phyloP scores from a whole-genome alignment of 768 basidiomycete genomes.

The Boletus sensibilis region DNA sequence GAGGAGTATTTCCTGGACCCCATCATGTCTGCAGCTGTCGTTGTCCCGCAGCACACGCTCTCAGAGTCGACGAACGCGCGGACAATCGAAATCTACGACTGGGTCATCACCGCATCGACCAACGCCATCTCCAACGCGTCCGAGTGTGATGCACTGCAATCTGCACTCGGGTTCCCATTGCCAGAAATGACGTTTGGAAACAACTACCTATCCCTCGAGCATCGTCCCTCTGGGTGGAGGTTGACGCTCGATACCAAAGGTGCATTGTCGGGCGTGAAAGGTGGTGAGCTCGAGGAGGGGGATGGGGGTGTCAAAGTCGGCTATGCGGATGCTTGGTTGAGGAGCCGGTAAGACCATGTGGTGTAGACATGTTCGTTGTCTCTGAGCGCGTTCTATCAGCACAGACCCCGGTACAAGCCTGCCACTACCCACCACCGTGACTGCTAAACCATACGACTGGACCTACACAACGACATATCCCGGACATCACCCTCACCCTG shows the following conservation, averaged over 20 bases:
- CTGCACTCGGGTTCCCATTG: conserved; percentile 67
- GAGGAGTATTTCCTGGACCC: conserved; percentile 14
- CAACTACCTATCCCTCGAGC: conserved; percentile 69
- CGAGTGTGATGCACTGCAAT: conserved; percentile 70
- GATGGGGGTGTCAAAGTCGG: conserved; percentile 94
- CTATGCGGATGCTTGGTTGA: conserved; percentile 92
- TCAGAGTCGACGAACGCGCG: conserved; percentile 69
- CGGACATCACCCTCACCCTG: conserved; percentile 46
- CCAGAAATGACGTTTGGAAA: conserved; percentile 98
- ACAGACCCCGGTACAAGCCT: conserved; percentile 62
- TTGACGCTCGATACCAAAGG: conserved; percentile 65
- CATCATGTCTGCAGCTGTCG: conserved; percentile 41
- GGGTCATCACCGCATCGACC: conserved; percentile 69
- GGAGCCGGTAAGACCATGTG: conserved; percentile 59
- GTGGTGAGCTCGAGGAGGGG: conserved; percentile 69
- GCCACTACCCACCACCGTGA: conserved; percentile 67
- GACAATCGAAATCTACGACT: conserved; percentile 63
- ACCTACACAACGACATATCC: conserved; percentile 91
- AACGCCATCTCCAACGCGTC: conserved; percentile 77
- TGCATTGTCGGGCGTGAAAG: conserved; percentile 72
- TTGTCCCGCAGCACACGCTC: conserved; percentile 62
- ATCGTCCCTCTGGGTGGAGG: conserved; percentile 60
- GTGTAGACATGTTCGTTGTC: background rate
- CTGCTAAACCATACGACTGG: conserved; percentile 94
- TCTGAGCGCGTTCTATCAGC: conserved; percentile 42